phyloP scores from a whole-genome alignment of 306 rosid genomes.

The Ormosia semicastrata region DNA sequence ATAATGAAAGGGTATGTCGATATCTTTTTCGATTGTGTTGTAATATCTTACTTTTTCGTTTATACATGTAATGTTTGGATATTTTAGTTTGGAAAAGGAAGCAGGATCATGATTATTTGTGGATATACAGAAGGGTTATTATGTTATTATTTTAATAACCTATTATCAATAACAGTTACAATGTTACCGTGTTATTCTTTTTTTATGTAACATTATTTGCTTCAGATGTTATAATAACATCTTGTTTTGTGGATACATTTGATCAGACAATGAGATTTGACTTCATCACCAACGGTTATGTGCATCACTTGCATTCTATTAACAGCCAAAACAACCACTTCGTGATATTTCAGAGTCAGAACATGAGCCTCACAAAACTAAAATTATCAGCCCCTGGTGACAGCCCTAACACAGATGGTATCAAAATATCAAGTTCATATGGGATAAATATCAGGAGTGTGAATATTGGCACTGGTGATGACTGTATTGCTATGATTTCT shows the following conservation, averaged over 20 bases:
- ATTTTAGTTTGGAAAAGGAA: no score
- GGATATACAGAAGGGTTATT: no score
- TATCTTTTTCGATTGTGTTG: no score
- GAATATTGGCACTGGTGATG: slow-evolving; percentile 52
- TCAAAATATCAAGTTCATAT: slow-evolving; percentile 45
- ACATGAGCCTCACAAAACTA: slow-evolving; percentile 37
- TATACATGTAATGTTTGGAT: no score
- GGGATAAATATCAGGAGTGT: slow-evolving; percentile 29
- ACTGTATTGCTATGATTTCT: slow-evolving; percentile 51
- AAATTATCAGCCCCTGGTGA: slow-evolving; percentile 39
- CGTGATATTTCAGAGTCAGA: slow-evolving; percentile 34
- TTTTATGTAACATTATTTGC: neutral
- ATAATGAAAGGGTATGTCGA: no score
- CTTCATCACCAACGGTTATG: slow-evolving; percentile 45
- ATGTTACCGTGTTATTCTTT: no score
- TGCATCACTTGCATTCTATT: slow-evolving; percentile 44
- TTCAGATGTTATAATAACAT: neutral
- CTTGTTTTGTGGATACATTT: neutral
- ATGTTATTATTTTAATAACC: no score
- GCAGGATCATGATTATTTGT: no score
- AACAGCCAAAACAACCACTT: slow-evolving; percentile 56
- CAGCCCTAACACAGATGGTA: slow-evolving; percentile 79
- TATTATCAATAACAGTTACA: no score
- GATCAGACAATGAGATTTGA: slow-evolving; percentile 51
- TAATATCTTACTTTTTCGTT: no score